These are phyloP conservation scores for Actinomucor elegans DNA, from an alignment of 371 early-diverging fungal genomes.

Conservation along the genomic window DNA sequence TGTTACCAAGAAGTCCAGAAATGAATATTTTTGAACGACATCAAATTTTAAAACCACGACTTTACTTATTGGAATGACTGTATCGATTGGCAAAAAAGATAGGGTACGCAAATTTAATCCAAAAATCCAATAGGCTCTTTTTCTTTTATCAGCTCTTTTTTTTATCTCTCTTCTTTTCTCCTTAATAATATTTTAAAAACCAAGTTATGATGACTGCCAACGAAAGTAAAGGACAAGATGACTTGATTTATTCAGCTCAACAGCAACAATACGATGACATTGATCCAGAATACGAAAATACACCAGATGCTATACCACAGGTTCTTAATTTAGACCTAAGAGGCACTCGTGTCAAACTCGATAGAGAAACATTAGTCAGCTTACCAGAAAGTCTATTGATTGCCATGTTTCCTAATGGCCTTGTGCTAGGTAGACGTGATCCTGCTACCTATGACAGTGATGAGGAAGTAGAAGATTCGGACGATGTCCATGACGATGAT, in stretches of 20 bases:
- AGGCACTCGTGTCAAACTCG: conserved; percentile 66
- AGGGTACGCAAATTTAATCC: no score
- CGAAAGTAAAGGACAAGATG: background rate
- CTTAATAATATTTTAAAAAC: no score
- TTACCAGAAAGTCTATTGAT: conserved; percentile 72
- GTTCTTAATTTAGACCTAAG: conserved; percentile 64
- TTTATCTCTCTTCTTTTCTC: background rate
- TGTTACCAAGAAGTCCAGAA: no score
- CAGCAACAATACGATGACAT: conserved; percentile 24
- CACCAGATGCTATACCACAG: conserved; percentile 51
- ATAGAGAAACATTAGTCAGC: conserved; percentile 65
- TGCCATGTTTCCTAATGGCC: conserved; percentile 78
- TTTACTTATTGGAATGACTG: no score
- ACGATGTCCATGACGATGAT: no score
- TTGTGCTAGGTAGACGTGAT: conserved; percentile 50
- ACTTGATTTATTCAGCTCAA: conserved; percentile 28
- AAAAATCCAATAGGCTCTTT: no score
- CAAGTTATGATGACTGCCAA: background rate
- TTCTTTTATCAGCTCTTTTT: background rate
- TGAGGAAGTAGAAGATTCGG: conserved; percentile 39
- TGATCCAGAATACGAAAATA: conserved; percentile 26
- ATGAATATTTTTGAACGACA: no score
- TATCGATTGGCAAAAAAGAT: no score
- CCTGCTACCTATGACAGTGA: conserved; percentile 30
- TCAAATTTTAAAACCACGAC: no score